Evolutionary conservation across 169 alveolate species (phyloP).

Genomic region (Theileria annulata): DNA sequence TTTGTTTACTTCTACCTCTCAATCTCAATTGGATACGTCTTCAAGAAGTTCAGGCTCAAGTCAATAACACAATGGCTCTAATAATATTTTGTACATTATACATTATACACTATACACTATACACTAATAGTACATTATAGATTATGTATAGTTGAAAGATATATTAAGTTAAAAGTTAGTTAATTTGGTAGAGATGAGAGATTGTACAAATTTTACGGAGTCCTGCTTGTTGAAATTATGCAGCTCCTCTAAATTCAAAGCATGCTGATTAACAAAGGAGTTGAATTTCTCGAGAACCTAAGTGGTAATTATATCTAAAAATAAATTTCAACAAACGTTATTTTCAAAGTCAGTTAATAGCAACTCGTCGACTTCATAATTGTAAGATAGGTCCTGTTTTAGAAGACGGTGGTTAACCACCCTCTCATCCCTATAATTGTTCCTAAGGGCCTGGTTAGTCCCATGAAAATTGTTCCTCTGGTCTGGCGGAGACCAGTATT

Average conservation of each 20-base stretch:
- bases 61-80: neutral
- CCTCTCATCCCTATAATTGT: neutral
- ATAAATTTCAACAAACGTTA: neutral
- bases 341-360: neutral
- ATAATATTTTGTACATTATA: neutral
- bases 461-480: neutral
- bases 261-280: neutral
- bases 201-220: conserved; percentile 4
- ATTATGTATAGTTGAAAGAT: no score
- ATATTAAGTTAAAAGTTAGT: neutral
- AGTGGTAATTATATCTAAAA: neutral
- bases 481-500: neutral
- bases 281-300: neutral
- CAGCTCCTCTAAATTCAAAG: neutral
- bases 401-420: neutral
- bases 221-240: neutral
- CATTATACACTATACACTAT: neutral
- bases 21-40: neutral
- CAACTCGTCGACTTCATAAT: neutral
- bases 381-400: neutral
- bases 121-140: neutral
- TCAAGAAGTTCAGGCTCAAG: conserved; percentile 7
- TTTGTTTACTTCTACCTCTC: conserved; percentile 24
- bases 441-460: neutral
- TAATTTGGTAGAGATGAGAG: neutral